These are phyloP conservation scores for Protea cynaroides DNA, from an alignment of 164 flowering plant species.

Conservation along the genomic window DNA sequence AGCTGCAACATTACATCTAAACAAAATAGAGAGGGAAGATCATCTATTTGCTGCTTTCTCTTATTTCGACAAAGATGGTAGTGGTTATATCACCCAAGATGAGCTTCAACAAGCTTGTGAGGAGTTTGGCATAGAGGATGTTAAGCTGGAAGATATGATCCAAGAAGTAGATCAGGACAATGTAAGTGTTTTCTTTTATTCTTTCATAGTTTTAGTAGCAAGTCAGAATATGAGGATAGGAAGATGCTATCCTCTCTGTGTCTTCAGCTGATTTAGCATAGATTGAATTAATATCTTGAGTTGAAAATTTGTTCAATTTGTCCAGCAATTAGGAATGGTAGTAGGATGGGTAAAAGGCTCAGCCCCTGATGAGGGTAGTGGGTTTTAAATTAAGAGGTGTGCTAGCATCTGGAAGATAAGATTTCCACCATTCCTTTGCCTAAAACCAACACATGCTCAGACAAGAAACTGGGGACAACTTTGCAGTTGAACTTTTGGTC, in stretches of 20 bases:
- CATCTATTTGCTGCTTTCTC: constrained; percentile 21
- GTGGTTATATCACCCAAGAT: constrained; percentile 21
- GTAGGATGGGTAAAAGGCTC: too few species aligned
- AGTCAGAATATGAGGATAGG: neutral
- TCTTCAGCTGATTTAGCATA: neutral
- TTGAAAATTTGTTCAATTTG: neutral
- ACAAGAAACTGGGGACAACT: too few species aligned
- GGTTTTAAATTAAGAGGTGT: too few species aligned
- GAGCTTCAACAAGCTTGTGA: constrained; percentile 25
- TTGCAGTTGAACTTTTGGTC: too few species aligned
- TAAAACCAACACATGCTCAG: too few species aligned
- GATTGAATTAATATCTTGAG: neutral
- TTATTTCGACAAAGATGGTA: constrained; percentile 24
- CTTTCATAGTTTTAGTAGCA: neutral
- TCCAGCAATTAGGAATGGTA: neutral
- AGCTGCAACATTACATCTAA: constrained; percentile 20
- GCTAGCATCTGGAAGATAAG: too few species aligned
- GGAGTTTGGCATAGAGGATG: constrained; percentile 20
- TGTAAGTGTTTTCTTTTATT: constrained; percentile 11
- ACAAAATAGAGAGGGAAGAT: constrained; percentile 21
- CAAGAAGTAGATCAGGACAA: constrained; percentile 26
- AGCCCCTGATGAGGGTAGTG: too few species aligned
- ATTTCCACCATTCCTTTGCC: too few species aligned
- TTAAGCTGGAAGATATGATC: constrained; percentile 20
- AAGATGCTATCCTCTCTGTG: neutral